phyloP scores from a whole-genome alignment of 192 early-diverging fungal species.

The Haplosporangium gracile region DNA sequence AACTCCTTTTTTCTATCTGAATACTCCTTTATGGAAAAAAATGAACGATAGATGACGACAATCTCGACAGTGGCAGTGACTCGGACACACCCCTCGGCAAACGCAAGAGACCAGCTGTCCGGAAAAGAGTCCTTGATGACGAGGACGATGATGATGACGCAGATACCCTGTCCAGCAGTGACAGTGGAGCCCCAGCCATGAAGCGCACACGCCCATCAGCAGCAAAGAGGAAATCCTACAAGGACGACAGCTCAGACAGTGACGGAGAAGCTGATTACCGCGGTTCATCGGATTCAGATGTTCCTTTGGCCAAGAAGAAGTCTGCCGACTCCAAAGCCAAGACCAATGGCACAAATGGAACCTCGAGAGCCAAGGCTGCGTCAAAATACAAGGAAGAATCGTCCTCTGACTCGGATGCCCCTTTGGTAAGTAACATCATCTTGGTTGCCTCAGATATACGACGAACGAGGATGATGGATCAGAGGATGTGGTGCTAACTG shows the following conservation, averaged over 20 bases:
- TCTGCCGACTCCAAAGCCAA: conserved; percentile 6
- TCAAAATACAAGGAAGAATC: conserved; percentile 57
- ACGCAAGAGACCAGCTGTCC: conserved; percentile 41
- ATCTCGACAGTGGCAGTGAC: conserved; percentile 53
- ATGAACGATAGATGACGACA: conserved; percentile 29
- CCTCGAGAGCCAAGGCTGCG: conserved; percentile 21
- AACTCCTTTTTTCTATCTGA: not conserved
- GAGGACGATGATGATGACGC: conserved; percentile 29
- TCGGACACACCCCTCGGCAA: conserved; percentile 62
- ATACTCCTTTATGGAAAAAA: not conserved
- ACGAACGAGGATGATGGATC: conserved; percentile 8
- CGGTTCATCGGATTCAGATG: conserved; percentile 42
- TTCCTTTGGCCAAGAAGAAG: conserved; percentile 36
- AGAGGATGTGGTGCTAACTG: not conserved
- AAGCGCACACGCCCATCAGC: conserved; percentile 29
- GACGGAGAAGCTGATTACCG: conserved; percentile 9
- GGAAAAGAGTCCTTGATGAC: conserved; percentile 48
- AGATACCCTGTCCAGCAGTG: conserved; percentile 24
- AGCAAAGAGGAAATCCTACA: conserved; percentile 28
- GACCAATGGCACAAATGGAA: conserved; percentile 29
- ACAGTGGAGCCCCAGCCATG: conserved; percentile 4
- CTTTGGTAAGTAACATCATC: conserved; percentile 44
- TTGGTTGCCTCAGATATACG: conserved; percentile 5
- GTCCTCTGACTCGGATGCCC: conserved; percentile 54
- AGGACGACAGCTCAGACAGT: conserved; percentile 21